Conservation (phyloP, 2,329 filamentous ascomycete species). For the Lecanoromycetidae sp. region DNA sequence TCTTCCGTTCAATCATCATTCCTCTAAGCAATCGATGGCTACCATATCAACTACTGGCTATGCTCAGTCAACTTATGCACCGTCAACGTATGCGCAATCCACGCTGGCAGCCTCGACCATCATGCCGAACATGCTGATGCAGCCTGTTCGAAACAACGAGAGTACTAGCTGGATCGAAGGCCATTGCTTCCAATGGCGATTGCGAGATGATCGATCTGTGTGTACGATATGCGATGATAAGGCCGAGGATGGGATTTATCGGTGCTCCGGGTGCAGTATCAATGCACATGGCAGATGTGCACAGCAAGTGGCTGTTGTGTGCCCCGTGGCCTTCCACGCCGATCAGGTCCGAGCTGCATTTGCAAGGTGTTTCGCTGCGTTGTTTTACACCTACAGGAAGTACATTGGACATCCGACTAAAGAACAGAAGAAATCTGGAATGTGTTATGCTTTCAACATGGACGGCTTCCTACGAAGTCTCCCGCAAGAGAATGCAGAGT, state of each 20-base stretch:
- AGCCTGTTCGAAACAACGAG: slow-evolving; percentile 31
- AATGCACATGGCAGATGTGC: slow-evolving; percentile 48
- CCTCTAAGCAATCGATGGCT: slow-evolving; percentile 31
- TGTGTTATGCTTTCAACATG: slow-evolving; percentile 54
- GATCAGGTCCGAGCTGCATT: slow-evolving; percentile 57
- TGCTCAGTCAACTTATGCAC: slow-evolving; percentile 34
- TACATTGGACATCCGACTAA: slow-evolving; percentile 47
- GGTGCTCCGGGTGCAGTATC: slow-evolving; percentile 37
- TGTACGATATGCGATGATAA: slow-evolving; percentile 42
- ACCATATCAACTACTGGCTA: slow-evolving; percentile 32
- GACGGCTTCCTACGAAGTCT: slow-evolving; percentile 53
- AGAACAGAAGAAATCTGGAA: slow-evolving; percentile 50
- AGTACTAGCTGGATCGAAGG: slow-evolving; percentile 37
- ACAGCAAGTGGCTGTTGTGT: slow-evolving; percentile 49
- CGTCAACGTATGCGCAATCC: slow-evolving; percentile 39
- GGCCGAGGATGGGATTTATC: slow-evolving; percentile 46
- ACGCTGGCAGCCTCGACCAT: slow-evolving; percentile 40
- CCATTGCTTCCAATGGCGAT: slow-evolving; percentile 36
- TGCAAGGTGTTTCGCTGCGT: slow-evolving; percentile 55
- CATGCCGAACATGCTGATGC: slow-evolving; percentile 32
- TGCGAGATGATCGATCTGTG: slow-evolving; percentile 31
- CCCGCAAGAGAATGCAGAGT: slow-evolving; percentile 52
- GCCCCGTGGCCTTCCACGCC: slow-evolving; percentile 53
- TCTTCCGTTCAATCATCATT: slow-evolving; percentile 59
- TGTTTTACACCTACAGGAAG: slow-evolving; percentile 57